Evolutionary conservation across 139 green algal species (phyloP).

Genomic region (Chlorella sp.): DNA sequence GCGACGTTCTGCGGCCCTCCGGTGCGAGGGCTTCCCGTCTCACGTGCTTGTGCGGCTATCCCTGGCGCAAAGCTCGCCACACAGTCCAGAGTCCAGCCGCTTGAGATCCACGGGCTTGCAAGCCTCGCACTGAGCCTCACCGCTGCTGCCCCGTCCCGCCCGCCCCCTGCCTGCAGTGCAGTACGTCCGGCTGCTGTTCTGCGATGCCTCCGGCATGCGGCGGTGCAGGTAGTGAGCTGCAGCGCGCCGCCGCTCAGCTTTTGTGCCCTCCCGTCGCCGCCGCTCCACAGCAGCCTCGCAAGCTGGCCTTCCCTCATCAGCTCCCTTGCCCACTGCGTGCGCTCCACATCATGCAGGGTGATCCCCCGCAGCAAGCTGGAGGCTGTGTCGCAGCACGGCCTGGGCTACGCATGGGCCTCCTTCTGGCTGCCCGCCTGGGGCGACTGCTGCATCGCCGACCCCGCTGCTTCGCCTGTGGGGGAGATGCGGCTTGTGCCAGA

Average conservation of each 20-base stretch:
- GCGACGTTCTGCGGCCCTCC: no score
- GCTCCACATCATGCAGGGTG: neutral
- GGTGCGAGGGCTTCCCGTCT: no score
- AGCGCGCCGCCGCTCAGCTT: neutral
- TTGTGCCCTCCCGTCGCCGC: neutral
- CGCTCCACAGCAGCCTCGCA: neutral
- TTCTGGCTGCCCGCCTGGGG: constrained; percentile 51
- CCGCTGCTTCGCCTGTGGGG: constrained; percentile 41
- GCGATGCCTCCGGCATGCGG: constrained; percentile 40
- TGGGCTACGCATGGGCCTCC: constrained; percentile 49
- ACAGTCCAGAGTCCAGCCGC: neutral
- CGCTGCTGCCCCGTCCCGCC: neutral
- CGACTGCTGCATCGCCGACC: constrained; percentile 10
- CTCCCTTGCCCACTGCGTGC: no score
- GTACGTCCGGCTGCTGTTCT: constrained; percentile 47
- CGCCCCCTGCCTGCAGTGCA: constrained; percentile 3
- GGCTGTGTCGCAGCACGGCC: neutral
- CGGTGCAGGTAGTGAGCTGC: constrained; percentile 34
- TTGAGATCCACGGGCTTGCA: neutral
- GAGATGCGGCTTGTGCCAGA: constrained; percentile 58
- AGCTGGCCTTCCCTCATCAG: no score
- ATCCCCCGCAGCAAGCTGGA: constrained; percentile 26
- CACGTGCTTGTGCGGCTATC: no score
- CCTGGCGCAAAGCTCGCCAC: neutral
- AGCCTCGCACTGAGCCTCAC: neutral